Percentiles rank a stretch among this genome's conserved stretches.
Evolutionary conservation across 371 early-diverging fungal genomes (phyloP).

Genomic region (Mucor irregularis): DNA sequence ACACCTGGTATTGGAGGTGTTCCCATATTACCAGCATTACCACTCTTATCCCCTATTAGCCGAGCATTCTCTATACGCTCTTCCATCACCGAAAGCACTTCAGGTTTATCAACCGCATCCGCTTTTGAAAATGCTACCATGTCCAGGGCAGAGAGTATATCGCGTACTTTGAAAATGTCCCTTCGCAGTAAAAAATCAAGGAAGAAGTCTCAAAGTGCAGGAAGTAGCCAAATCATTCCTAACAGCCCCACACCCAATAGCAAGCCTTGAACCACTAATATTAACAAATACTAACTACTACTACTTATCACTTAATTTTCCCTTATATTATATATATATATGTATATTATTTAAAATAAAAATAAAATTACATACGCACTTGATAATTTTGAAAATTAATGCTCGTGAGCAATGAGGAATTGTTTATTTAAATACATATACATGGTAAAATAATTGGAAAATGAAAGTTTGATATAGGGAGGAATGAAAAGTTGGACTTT

Average conservation of each 20-base stretch:
- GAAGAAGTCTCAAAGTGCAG: slow-evolving; percentile 23
- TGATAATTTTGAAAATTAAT: no score
- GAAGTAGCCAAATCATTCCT: not conserved
- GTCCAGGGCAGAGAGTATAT: slow-evolving; percentile 47
- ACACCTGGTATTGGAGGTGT: not conserved
- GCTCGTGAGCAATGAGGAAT: no score
- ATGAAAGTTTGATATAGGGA: no score
- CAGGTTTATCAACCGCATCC: not conserved
- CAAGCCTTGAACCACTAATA: no score
- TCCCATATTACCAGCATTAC: slow-evolving; percentile 12
- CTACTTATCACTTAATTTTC: no score
- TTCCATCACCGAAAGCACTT: slow-evolving; percentile 15
- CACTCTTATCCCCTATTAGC: slow-evolving; percentile 29
- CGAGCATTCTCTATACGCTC: slow-evolving; percentile 39
- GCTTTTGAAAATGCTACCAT: slow-evolving; percentile 26
- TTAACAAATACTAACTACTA: no score
- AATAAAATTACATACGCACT: no score
- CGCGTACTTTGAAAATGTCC: slow-evolving; percentile 47
- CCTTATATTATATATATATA: no score
- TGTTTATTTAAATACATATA: not conserved
- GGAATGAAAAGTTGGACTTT: not conserved
- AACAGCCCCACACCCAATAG: not conserved
- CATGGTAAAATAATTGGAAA: not conserved
- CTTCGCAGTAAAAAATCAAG: slow-evolving; percentile 42
- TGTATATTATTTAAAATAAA: no score